Base-by-base conservation (phyloP, 306 rosid genomes). In the Acmispon strigosus region DNA sequence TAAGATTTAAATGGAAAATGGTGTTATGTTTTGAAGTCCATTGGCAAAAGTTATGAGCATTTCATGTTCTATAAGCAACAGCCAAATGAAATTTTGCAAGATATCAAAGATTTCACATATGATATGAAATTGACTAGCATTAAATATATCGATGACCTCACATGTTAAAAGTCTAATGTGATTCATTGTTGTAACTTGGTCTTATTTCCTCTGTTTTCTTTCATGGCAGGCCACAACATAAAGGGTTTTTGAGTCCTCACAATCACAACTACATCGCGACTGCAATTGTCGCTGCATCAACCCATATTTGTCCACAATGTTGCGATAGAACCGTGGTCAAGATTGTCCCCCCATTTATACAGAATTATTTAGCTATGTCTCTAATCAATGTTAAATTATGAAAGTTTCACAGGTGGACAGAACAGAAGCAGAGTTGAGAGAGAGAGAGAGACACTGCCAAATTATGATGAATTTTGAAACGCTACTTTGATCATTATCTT, bases 401-500 rank as follows among this genome's bases (percentile, higher is more conserved):
- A 32, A 56, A 69, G 42, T 34, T 49, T 61, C 51, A 24, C 13
- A 22, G 6, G 41, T 42, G 15, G 7, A 32, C 54, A 49, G 52
- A 27, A n/a, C 34, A 59, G 52, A 27, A 18, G 27, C 6, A n/a
- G 51, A 36, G 10, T 44, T 12, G 49, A 32, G 32, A 2, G 7
- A 32, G 37, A 32, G 37, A 32, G 37, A 32, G 37, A 32, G 37
- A 32, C 12, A 48, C 59, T 59, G 49, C 18, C 5, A 41, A 54
- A 52, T 15, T 51, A 47, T 34, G 60, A 48, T 74, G 43, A 60
- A 10, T 17, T 62, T 55, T 43, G 41, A 13, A 17, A 53, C 43
- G 43, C 45, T 39, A 20, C 2, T 76, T 47, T 43, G 54, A 57
- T 69, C 45, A 48, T 37, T 62, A 19, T 47, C 80, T 79, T 86